Conservation (phyloP, 2,329 filamentous ascomycete genomes). For the Aspergillus japonicus region DNA sequence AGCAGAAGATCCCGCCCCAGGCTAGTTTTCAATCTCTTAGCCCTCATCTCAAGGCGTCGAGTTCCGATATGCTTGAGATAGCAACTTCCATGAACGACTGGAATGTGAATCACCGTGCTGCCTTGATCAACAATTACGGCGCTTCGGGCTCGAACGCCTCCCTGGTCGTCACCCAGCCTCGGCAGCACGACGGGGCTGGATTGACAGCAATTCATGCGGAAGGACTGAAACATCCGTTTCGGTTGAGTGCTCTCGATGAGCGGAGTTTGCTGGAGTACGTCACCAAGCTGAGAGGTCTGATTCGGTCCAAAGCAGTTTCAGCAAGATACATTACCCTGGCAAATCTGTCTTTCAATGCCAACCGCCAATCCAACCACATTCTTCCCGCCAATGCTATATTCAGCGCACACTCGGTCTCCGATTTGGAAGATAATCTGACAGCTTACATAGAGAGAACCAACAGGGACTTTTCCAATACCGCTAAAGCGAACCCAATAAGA, state of each 20-base stretch:
- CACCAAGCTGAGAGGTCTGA: not conserved
- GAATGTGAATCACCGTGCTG: conserved; percentile 17
- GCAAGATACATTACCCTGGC: not conserved
- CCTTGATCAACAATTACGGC: conserved; percentile 28
- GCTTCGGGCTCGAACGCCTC: conserved; percentile 26
- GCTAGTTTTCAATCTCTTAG: conserved; percentile 28
- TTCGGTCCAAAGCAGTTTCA: not conserved
- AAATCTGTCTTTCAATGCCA: conserved; percentile 7
- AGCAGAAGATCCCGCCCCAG: conserved; percentile 27
- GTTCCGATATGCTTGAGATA: conserved; percentile 16
- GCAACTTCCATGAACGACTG: conserved; percentile 16
- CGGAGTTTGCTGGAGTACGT: not conserved
- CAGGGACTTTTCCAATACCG: not conserved
- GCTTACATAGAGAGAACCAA: not conserved
- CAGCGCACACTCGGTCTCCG: not conserved
- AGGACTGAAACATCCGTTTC: conserved; percentile 22
- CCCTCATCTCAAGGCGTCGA: conserved; percentile 16
- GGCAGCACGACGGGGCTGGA: conserved; percentile 12
- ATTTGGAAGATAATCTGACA: not conserved
- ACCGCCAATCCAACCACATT: conserved; percentile 1
- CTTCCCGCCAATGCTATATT: not conserved
- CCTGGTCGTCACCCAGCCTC: conserved; percentile 23
- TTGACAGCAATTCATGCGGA: conserved; percentile 2
- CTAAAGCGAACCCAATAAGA: not conserved
- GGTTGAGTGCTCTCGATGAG: conserved; percentile 3